Conservation (phyloP, 2,329 filamentous ascomycete species). For the Arthroderma sp. region DNA sequence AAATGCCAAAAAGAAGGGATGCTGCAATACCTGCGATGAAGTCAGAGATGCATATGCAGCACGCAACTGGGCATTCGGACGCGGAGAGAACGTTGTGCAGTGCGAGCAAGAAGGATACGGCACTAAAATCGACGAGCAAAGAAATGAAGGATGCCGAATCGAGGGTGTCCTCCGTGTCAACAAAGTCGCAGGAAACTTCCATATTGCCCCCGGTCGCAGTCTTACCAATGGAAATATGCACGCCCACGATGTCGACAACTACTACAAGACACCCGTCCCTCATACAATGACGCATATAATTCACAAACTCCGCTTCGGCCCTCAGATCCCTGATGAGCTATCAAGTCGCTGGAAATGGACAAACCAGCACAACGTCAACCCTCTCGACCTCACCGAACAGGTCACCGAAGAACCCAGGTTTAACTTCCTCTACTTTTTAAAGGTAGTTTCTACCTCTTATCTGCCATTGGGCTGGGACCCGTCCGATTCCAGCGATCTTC, state of each 20-base stretch:
- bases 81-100: conserved; percentile 85
- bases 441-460: conserved; percentile 93
- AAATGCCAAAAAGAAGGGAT: conserved; percentile 65
- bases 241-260: conserved; percentile 93
- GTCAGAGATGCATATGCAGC: conserved; percentile 87
- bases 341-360: conserved; percentile 56
- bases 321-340: conserved; percentile 66
- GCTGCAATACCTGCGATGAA: conserved; percentile 95
- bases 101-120: conserved; percentile 89
- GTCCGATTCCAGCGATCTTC: conserved; percentile 30
- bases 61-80: conserved; percentile 84
- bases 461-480: conserved; percentile 81
- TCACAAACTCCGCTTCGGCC: conserved; percentile 83
- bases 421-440: conserved; percentile 99
- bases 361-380: conserved; percentile 75
- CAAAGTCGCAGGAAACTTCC: conserved; percentile 98
- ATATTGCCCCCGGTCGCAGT: conserved; percentile 87
- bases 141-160: conserved; percentile 84
- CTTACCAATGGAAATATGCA: conserved; percentile 97
- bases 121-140: conserved; percentile 74
- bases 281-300: conserved; percentile 86
- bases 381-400: conserved; percentile 70
- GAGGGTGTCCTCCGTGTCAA: conserved; percentile 88
- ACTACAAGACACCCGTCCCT: conserved; percentile 59
- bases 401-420: conserved; percentile 66